phyloP scores from a whole-genome alignment of 2,329 filamentous ascomycete genomes.

The Xylaria multiplex region DNA sequence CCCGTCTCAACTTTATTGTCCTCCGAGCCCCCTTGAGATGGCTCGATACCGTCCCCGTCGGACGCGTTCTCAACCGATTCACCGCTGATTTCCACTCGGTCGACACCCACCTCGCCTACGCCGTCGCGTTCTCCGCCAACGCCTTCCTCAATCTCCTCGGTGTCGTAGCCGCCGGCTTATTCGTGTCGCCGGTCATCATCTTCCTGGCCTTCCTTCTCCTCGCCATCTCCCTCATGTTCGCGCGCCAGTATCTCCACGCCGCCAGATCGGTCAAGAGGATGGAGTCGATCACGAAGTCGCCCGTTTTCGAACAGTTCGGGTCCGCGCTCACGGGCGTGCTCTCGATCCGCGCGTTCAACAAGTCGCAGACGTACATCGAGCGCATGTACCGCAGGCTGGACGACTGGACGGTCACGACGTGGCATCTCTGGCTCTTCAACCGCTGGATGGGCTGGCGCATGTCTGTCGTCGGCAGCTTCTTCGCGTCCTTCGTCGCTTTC shows the following conservation, averaged over 20 bases:
- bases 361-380: constrained; percentile 71
- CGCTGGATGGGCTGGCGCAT: constrained; percentile 82
- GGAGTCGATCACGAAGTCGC: constrained; percentile 80
- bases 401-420: constrained; percentile 71
- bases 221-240: constrained; percentile 65
- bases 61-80: constrained; percentile 80
- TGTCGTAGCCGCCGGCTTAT: constrained; percentile 72
- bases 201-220: constrained; percentile 69
- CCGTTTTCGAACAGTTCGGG: constrained; percentile 83
- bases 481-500: constrained; percentile 71
- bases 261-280: constrained; percentile 80
- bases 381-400: constrained; percentile 78
- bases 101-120: constrained; percentile 72
- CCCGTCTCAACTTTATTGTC: constrained; percentile 72
- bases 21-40: constrained; percentile 79
- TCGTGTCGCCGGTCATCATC: constrained; percentile 75
- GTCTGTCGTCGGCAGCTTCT: constrained; percentile 73
- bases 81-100: constrained; percentile 80
- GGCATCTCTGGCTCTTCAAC: constrained; percentile 77
- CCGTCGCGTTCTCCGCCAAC: constrained; percentile 68
- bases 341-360: constrained; percentile 80
- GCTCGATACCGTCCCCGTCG: constrained; percentile 82
- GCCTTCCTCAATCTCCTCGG: constrained; percentile 71
- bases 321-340: constrained; percentile 76
- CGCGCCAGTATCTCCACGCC: constrained; percentile 71